phyloP scores from a whole-genome alignment of 2,329 filamentous ascomycete genomes.

The Alternaria brassicae region DNA sequence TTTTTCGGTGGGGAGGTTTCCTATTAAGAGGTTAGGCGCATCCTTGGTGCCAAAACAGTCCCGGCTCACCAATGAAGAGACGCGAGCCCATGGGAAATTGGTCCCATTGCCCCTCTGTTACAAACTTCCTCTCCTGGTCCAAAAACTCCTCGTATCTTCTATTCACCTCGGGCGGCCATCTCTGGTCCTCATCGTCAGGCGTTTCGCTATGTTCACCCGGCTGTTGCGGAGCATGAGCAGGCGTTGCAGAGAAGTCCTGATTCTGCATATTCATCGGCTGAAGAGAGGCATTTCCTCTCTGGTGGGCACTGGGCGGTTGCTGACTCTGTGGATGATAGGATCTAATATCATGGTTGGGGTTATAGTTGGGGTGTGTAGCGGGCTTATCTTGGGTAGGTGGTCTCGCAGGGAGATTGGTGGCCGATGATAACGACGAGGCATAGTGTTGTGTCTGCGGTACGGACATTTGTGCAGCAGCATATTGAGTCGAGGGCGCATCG shows the following conservation, averaged over 20 bases:
- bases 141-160: conserved; percentile 76
- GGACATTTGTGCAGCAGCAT: conserved; percentile 44
- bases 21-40: conserved; percentile 54
- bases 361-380: conserved; percentile 57
- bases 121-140: conserved; percentile 75
- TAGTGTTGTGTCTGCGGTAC: conserved; percentile 40
- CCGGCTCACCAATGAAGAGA: conserved; percentile 75
- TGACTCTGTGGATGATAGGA: conserved; percentile 59
- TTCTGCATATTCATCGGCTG: conserved; percentile 34
- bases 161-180: conserved; percentile 66
- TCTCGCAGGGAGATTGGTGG: conserved; percentile 55
- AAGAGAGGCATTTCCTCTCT: conserved; percentile 33
- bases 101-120: conserved; percentile 81
- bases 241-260: conserved; percentile 24
- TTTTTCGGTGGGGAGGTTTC: conserved; percentile 92
- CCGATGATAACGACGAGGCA: conserved; percentile 49
- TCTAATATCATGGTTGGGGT: conserved; percentile 57
- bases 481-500: conserved; percentile 40
- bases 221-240: conserved; percentile 35
- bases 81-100: conserved; percentile 78
- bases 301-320: conserved; percentile 45
- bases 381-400: conserved; percentile 59
- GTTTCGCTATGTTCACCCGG: conserved; percentile 34
- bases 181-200: conserved; percentile 56
- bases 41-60: not conserved